Base-by-base conservation (phyloP, 2,329 filamentous ascomycete genomes). In the Colletotrichum echinochloae region DNA sequence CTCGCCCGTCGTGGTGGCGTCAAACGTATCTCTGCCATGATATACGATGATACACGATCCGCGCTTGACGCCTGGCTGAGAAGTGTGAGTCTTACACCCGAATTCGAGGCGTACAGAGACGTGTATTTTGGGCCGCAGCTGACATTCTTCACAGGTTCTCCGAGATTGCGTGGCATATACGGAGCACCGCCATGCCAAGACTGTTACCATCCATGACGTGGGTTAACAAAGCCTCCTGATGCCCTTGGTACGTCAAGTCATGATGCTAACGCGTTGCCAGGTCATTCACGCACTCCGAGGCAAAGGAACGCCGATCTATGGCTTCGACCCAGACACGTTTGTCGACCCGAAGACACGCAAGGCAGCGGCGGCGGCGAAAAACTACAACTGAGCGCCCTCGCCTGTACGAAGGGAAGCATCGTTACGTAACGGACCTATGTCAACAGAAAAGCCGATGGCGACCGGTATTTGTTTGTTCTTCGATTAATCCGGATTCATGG, bases 1-100 rank as follows among this genome's bases (percentile, higher is more conserved):
- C 80, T 95, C 0, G 93, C 93, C 1, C 88, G 93, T 7, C 89
- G 93, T 8, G 93, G 92, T 1, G 93, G 93, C 0, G 90, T 95
- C 0, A 94, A 94, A 77, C 84, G 92, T 0, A 94, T 95, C 11
- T 91, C 90, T 0, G 86, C 77, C 0, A 73, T 55, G 0, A 90
- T 94, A 3, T 95, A 95, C 75, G 83, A 89, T 0, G 90, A 92
- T 0, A 78, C 85, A 0, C 83, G 93, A 0, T 23, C 5, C 0
- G 88, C 83, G 0, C 62, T 95, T 1, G 88, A 84, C 28, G 71
- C 74, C 0, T 82, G 85, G 0, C 79, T 95, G 0, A 74, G 80
- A 6, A 72, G 73, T 35, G 89, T 90, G 81, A 41, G 81, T 64
- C 35, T 41, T 46, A 23, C 37, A 35, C 41, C 20, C 26, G 61